Base-by-base conservation (phyloP, 306 rosid species). In the Amphicarpaea edgeworthii region DNA sequence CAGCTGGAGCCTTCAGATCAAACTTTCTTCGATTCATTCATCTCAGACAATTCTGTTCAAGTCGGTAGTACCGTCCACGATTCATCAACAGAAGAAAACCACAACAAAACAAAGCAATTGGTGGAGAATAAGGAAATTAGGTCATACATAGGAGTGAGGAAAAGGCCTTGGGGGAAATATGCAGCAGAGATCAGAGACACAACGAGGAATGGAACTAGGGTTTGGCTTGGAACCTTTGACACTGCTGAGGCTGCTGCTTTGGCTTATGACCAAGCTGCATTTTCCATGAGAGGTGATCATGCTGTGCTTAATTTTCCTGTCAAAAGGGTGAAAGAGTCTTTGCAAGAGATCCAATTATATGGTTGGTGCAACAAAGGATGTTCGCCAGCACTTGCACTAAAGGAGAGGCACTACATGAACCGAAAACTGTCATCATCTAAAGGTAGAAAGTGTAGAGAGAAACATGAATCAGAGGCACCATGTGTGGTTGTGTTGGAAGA, bases 241-340 rank as follows among this genome's bases (percentile, higher is more conserved):
- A 83, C 69, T 42, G 90, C 89, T 0, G 93, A 89, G 72, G 93
- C 72, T 2, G 98, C 98, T 38, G 98, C 98, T 17, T 68, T 90
- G 7, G 96, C 98, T 1, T 93, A 93, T 66, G 98, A 93, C 59
- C 94, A 93, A 82, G 98, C 98, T 30, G 93, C 98, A 45, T 88
- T 87, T 38, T 54, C 87, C 3, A 80, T 93, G 81, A 85, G 96
- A 71, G 96, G 97, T 0, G 9, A 75, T 0, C 28, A 73, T 7
- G 93, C 98, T 3, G 82, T 83, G 0, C 90, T 93, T 11, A 93
- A 93, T 66, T 93, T 90, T 73, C 57, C 96, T 0, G 76, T 68
- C 12, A 7, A 73, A 51, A 83, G 11, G 60, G 86, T 83, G 0
- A 23, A 59, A 75, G 20, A 83, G 10, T 83, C 86, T 9, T 53